Evolutionary conservation across 2,329 filamentous ascomycete genomes (phyloP), one percentile per base, ranked within the genome.

Genomic region (Passalora sequoiae): DNA sequence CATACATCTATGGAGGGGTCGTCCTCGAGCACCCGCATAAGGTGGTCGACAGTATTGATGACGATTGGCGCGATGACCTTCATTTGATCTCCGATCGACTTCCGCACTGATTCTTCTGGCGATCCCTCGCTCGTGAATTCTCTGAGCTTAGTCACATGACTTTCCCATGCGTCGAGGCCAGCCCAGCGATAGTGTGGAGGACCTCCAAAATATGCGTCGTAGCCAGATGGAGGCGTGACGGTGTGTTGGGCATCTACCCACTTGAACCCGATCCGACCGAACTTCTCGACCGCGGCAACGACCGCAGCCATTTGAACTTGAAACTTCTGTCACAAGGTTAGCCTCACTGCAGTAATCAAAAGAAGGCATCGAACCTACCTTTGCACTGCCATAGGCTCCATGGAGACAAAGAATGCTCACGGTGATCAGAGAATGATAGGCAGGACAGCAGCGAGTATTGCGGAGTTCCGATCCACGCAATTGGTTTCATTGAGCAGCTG

Each of bases 181-280:
- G 78, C 75, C 60, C 78, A 78, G 21, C 76, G 71, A 59, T 69
- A 78, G 51, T 77, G 72, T 6, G 76, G 76, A 0, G 72, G 71
- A 4, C 68, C 66, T 10, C 76, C 76, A 56, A 79, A 80, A 59
- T 75, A 80, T 35, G 75, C 69, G 43, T 76, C 74, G 44, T 77
- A 80, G 0, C 75, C 75, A 13, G 69, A 59, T 7, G 29, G 29
- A 6, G 29, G 29, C 15, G 29, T 32, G 29, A 15, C 29, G 8
- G 15, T 7, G 29, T 10, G 9, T 7, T 7, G 8, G 15, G 8
- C 29, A 15, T 32, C 29, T 7, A 32, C 15, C 7, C 29, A 32
- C 15, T 16, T 10, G 15, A 32, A 32, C 7, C 15, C 29, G 6
- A 32, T 15, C 8, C 15, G 6, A 15, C 29, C 29, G 15, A 13